These are phyloP conservation scores for Dioscorea zingiberensis DNA, from an alignment of 106 monocot genomes.

Conservation along the genomic window DNA sequence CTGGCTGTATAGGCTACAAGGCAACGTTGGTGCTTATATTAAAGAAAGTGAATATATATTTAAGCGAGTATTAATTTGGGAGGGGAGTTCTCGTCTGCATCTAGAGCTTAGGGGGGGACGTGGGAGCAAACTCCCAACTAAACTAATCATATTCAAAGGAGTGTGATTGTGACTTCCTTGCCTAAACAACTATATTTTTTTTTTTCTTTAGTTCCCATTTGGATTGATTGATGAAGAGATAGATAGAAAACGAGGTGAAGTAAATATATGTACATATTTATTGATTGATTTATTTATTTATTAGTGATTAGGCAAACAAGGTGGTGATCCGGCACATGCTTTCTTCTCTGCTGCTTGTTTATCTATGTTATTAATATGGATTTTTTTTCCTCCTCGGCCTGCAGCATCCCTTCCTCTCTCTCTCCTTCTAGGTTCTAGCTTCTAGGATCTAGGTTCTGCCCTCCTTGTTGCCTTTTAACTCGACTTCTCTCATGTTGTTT, in stretches of 20 bases:
- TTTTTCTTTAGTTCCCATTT: too few species aligned
- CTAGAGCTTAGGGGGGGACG: neutral
- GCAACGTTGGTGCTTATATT: neutral
- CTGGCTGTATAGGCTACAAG: neutral
- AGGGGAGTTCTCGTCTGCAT: neutral
- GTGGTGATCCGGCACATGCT: too few species aligned
- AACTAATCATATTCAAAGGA: conserved; percentile 1
- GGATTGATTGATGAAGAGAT: neutral
- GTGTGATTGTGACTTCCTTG: neutral
- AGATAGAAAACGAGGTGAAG: neutral
- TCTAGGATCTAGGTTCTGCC: too few species aligned
- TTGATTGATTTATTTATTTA: neutral
- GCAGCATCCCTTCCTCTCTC: conserved; percentile 2
- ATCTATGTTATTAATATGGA: neutral
- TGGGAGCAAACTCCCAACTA: conserved; percentile 8
- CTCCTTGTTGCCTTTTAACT: neutral
- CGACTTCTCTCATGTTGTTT: neutral
- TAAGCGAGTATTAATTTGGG: neutral
- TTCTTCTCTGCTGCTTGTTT: too few species aligned
- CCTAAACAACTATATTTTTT: neutral
- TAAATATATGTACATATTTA: neutral
- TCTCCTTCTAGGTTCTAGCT: too few species aligned
- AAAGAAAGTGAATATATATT: conserved; percentile 1
- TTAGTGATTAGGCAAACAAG: neutral
- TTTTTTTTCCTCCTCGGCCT: neutral